Evolutionary conservation across 2,329 filamentous ascomycete species (phyloP), one percentile per base, ranked within the genome.

Genomic region (Xylariales sp.): DNA sequence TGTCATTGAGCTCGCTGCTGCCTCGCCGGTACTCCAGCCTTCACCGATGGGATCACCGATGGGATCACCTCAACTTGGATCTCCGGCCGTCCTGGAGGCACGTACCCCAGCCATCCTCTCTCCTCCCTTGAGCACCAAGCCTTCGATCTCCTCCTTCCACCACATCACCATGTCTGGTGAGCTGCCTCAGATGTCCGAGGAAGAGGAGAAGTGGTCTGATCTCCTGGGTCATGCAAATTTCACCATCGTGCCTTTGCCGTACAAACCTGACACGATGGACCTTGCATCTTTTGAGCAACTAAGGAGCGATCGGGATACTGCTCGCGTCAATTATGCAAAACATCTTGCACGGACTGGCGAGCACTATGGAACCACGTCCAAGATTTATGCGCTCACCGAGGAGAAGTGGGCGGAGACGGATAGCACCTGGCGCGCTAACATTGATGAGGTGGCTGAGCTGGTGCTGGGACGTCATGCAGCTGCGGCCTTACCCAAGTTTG

Each of bases 161-260:
- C 72, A 73, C 41, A 63, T 71, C 27, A 54, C 56, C 12, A 49
- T 49, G 30, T 55, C 52, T 32, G 55, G 55, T 56, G 59, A 53
- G 58, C 73, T 63, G 49, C 65, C 58, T 49, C 75, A 60, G 36
- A 66, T 74, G 24, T 70, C 76, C 5, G 78, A 81, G 5, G 72
- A 81, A 34, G 88, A 95, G 56, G 80, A 83, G 48, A 30, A 14
- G n/a, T 96, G 91, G 91, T 84, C 87, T 1, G 78, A 84, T 54
- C 81, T 80, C 40, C 77, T 97, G 12, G 91, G 91, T 19, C 90
- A 97, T 57, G 90, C 90, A 47, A 95, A 97, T 66, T 96, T 94
- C 59, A 90, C 78, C 51, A 94, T 97, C 50, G 67, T 78, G 16
- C 90, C 90, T 0, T 78, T 83, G 56, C 91, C 90, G 0, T 95